Base-by-base conservation (phyloP, 2,329 filamentous ascomycete species). In the Rhytidhysteron rufulum region DNA sequence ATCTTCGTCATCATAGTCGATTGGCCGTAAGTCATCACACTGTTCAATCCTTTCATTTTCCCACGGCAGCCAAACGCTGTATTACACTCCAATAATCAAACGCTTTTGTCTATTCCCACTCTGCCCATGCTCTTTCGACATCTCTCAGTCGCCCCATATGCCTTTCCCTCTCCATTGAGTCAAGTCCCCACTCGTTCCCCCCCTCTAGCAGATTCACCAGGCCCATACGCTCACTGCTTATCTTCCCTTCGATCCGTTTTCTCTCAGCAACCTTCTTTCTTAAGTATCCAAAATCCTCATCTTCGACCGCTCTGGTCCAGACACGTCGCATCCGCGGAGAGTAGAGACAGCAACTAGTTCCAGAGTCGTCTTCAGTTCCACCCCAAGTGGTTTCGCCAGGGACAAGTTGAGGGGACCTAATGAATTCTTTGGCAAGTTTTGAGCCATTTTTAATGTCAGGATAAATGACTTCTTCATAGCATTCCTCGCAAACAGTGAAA, bases 401-500 rank as follows among this genome's bases (percentile, higher is more conserved):
- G 4, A 85, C 64, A 10, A 74, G 72, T 47, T 80, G 77, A 18
- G 80, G 73, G 11, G 78, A 72, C 41, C 75, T 73, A 47, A 79
- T 80, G 43, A 66, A 59, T 3, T 56, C 24, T 8, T 50, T 51
- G 1, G 63, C 60, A 2, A 66, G 42, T 3, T 51, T 47, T 9
- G 48, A 67, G 29, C 74, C 66, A 3, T 74, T 69, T 21, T 74
- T 70, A 2, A 83, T 66, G 37, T 80, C 71, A 1, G 89, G 88
- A 64, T 78, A 80, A n/a, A 95, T 79, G 1, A 88, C 78, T 17
- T 88, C 82, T 13, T 87, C 79, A 60, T 86, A 95, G 63, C 90
- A 97, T 63, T 91, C 87, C 48, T 86, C 81, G 64, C 90, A 97
- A 4, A 95, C 83, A 1, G 85, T 88, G 54, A 95, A 80, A 34